A percentile compares a stretch with the other conserved stretches of the same genome.
Evolutionary conservation across 768 basidiomycete species (phyloP).

Genomic region (Termitomyces heimii): DNA sequence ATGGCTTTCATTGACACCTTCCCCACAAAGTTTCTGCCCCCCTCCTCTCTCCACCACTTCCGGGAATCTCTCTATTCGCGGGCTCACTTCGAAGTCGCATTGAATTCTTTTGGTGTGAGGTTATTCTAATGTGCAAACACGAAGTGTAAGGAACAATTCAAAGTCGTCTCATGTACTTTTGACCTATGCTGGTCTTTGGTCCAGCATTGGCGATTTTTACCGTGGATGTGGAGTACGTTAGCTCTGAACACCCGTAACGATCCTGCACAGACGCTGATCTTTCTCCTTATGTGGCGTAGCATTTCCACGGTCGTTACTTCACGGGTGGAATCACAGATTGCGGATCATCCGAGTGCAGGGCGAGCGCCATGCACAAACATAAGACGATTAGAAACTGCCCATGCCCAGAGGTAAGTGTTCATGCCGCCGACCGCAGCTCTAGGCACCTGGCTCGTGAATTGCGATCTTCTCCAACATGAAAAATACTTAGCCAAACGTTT

Average conservation of each 20-base stretch:
- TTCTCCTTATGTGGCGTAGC: slow-evolving; percentile 23
- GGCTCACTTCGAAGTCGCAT: neutral
- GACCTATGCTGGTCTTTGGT: slow-evolving; percentile 4
- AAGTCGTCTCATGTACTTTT: neutral
- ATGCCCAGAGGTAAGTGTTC: slow-evolving; percentile 30
- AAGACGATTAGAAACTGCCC: slow-evolving; percentile 35
- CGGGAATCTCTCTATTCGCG: neutral
- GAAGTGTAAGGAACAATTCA: slow-evolving; percentile 24
- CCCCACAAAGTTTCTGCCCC: neutral
- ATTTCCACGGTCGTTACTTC: slow-evolving; percentile 44
- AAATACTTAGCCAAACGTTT: neutral
- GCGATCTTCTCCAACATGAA: neutral
- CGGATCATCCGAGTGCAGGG: slow-evolving; percentile 29
- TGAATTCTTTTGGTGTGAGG: neutral
- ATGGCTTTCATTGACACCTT: neutral
- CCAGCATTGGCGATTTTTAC: slow-evolving; percentile 42
- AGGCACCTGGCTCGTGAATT: neutral
- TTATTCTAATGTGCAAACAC: slow-evolving; percentile 28
- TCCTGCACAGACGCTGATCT: slow-evolving; percentile 3
- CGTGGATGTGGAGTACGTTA: slow-evolving; percentile 43
- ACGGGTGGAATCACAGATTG: slow-evolving; percentile 40
- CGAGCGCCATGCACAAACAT: slow-evolving; percentile 36
- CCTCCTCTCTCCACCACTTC: neutral
- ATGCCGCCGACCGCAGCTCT: neutral
- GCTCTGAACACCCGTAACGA: neutral